A percentile compares a stretch with the other conserved stretches of the same genome.
Conservation (phyloP, 352 stramenopile species). For the Phytophthora foliorum region DNA sequence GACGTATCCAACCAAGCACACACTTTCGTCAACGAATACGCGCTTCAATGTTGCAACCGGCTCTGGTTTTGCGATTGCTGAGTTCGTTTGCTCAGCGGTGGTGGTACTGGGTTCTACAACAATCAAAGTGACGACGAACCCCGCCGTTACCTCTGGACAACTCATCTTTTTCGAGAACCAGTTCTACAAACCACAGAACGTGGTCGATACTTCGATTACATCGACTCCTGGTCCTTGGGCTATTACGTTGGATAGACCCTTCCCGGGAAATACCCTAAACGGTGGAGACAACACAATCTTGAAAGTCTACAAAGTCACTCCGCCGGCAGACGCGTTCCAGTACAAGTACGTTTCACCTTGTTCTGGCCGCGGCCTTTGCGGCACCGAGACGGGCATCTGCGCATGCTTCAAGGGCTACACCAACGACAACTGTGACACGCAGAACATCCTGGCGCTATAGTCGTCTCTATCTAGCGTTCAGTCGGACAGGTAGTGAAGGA, state of each 20-base stretch:
- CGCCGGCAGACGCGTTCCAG: constrained; percentile 39
- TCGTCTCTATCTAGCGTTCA: neutral
- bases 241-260: constrained; percentile 54
- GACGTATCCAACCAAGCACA: constrained; percentile 39
- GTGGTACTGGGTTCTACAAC: constrained; percentile 21
- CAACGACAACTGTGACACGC: constrained; percentile 87
- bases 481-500: neutral
- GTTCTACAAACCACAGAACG: constrained; percentile 48
- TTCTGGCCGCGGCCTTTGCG: constrained; percentile 79
- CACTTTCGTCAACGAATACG: constrained; percentile 13
- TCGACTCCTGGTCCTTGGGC: constrained; percentile 2
- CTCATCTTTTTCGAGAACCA: constrained; percentile 70
- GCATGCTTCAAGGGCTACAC: constrained; percentile 92
- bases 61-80: neutral
- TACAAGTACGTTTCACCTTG: constrained; percentile 85
- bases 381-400: constrained; percentile 74
- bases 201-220: constrained; percentile 13
- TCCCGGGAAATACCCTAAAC: constrained; percentile 43
- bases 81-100: constrained; percentile 3
- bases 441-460: constrained; percentile 84
- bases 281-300: constrained; percentile 20
- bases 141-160: constrained; percentile 25
- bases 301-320: constrained; percentile 44
- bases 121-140: constrained; percentile 12
- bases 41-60: constrained; percentile 21